A percentile compares a stretch with the other conserved stretches of the same genome.
These are phyloP conservation scores for Volvox africanus DNA, from an alignment of 139 green algal species.

Conservation along the genomic window DNA sequence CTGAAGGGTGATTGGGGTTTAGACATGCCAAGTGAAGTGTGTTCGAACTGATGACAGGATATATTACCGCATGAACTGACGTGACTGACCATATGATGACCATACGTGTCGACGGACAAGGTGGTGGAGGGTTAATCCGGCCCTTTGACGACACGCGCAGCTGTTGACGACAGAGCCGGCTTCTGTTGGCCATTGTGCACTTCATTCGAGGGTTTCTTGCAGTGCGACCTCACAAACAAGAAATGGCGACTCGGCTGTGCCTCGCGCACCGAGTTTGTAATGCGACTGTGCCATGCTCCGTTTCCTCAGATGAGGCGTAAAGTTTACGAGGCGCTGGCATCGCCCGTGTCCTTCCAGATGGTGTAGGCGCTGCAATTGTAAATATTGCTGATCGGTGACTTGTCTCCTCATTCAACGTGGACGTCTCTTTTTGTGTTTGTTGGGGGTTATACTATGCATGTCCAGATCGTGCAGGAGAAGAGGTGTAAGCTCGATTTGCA, in stretches of 20 bases:
- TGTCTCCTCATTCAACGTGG: not conserved
- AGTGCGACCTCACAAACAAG: not conserved
- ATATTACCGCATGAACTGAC: slow-evolving; percentile 25
- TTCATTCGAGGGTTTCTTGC: not conserved
- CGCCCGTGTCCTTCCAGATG: not conserved
- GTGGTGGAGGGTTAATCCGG: not conserved
- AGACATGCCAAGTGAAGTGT: not conserved
- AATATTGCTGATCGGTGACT: slow-evolving; percentile 10
- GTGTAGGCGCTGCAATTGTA: slow-evolving; percentile 26
- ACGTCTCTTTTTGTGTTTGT: slow-evolving; percentile 7
- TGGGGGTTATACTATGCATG: not conserved
- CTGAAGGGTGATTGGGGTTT: not conserved
- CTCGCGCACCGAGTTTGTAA: not conserved
- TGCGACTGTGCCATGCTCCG: not conserved
- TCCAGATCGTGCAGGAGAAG: not conserved
- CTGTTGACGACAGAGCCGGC: not conserved
- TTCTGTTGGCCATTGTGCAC: not conserved
- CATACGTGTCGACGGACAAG: slow-evolving; percentile 10
- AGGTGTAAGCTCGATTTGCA: slow-evolving; percentile 3
- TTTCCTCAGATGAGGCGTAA: not conserved
- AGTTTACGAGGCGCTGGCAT: not conserved
- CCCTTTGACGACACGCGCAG: slow-evolving; percentile 1
- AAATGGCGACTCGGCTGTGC: not conserved
- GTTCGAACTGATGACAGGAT: slow-evolving; percentile 20
- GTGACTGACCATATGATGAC: slow-evolving; percentile 13